A percentile compares a stretch with the other conserved stretches of the same genome.
These are phyloP conservation scores for Xylaria curta DNA, from an alignment of 495 filamentous ascomycete genomes.

Conservation along the genomic window DNA sequence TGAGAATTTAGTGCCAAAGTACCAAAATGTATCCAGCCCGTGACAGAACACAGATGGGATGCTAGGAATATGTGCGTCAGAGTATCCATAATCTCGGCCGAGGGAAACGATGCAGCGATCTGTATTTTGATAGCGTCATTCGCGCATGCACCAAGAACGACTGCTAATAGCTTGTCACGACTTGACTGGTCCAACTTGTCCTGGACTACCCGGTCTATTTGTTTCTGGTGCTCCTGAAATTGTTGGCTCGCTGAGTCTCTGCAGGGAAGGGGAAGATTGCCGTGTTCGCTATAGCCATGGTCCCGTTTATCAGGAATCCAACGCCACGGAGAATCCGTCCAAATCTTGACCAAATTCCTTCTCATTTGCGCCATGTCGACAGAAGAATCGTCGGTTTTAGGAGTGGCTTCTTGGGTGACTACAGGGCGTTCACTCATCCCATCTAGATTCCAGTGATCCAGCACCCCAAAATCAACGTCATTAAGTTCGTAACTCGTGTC, in stretches of 20 bases:
- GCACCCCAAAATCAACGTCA: constrained; percentile 64
- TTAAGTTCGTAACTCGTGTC: constrained; percentile 64
- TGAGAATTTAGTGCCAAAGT: constrained; percentile 59
- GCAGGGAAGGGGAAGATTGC: constrained; percentile 58
- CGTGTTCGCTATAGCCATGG: constrained; percentile 58
- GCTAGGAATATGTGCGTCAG: constrained; percentile 67
- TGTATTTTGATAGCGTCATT: constrained; percentile 49
- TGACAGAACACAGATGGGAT: constrained; percentile 54
- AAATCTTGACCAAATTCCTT: constrained; percentile 43
- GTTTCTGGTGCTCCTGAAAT: constrained; percentile 32
- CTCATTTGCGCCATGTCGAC: constrained; percentile 44
- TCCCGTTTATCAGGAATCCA: constrained; percentile 61
- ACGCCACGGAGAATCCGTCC: constrained; percentile 58
- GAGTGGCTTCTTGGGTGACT: constrained; percentile 25
- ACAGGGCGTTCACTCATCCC: constrained; percentile 36
- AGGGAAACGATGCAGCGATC: constrained; percentile 66
- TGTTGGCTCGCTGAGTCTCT: constrained; percentile 39
- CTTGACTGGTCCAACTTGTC: constrained; percentile 55
- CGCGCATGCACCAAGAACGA: constrained; percentile 59
- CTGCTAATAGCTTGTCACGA: constrained; percentile 63
- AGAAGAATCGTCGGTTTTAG: constrained; percentile 32
- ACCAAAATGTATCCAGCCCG: constrained; percentile 64
- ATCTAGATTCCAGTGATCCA: constrained; percentile 63
- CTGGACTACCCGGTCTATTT: constrained; percentile 42
- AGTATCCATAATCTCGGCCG: constrained; percentile 62